phyloP scores from a whole-genome alignment of 495 filamentous ascomycete genomes.

The Hypoxylon subgilvum region DNA sequence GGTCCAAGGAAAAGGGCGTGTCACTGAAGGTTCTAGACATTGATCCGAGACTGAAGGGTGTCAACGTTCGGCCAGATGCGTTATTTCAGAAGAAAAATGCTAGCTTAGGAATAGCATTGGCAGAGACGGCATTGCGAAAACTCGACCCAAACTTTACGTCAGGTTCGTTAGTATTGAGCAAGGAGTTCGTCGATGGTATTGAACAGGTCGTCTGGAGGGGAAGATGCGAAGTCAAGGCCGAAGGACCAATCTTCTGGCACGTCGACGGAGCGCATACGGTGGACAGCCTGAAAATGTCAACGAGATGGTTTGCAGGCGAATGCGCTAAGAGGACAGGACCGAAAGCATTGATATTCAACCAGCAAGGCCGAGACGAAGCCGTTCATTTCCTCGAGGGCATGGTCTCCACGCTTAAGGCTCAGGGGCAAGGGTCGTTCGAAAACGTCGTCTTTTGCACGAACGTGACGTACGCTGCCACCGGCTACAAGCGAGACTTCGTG shows the following conservation, averaged over 20 bases:
- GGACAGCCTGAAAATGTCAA: slow-evolving; percentile 81
- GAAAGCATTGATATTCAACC: slow-evolving; percentile 91
- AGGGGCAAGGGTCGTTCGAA: slow-evolving; percentile 65
- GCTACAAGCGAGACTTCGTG: slow-evolving; percentile 78
- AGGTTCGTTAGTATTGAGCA: slow-evolving; percentile 55
- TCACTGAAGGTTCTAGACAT: slow-evolving; percentile 64
- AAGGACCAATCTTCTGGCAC: slow-evolving; percentile 77
- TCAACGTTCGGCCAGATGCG: slow-evolving; percentile 78
- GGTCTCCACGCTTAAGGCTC: slow-evolving; percentile 55
- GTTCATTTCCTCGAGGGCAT: slow-evolving; percentile 71
- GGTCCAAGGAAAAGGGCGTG: slow-evolving; percentile 71
- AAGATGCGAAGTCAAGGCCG: slow-evolving; percentile 77
- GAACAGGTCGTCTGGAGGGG: slow-evolving; percentile 78
- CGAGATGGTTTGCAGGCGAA: slow-evolving; percentile 74
- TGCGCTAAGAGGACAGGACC: slow-evolving; percentile 44
- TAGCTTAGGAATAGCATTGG: slow-evolving; percentile 77
- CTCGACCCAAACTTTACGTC: slow-evolving; percentile 46
- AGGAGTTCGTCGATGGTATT: slow-evolving; percentile 74
- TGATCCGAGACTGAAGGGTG: slow-evolving; percentile 66
- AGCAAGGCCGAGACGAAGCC: slow-evolving; percentile 85
- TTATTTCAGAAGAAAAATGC: slow-evolving; percentile 89
- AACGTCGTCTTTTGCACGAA: slow-evolving; percentile 91
- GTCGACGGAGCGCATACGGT: slow-evolving; percentile 92
- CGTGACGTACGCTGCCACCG: slow-evolving; percentile 72
- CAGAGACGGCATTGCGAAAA: slow-evolving; percentile 62